These are phyloP conservation scores for Allium cepa DNA, from an alignment of 106 monocot genomes.

Conservation along the genomic window DNA sequence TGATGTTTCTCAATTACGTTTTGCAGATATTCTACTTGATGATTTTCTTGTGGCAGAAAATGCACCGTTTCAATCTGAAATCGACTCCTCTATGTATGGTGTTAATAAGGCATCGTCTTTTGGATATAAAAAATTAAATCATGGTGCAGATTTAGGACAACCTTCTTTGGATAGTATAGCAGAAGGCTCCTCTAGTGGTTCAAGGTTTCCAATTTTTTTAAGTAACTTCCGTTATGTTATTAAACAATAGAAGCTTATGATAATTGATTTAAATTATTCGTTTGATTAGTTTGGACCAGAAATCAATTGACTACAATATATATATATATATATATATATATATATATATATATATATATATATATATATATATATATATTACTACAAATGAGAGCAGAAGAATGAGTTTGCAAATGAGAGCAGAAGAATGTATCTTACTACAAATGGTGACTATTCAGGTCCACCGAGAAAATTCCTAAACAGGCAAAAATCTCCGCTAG, in stretches of 20 bases:
- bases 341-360: too few relatives aligned
- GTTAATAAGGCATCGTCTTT: slow-evolving; percentile 16
- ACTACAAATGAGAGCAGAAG: too few relatives aligned
- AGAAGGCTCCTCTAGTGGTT: slow-evolving; percentile 25
- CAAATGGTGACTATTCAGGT: too few relatives aligned
- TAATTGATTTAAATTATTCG: slow-evolving; percentile 1
- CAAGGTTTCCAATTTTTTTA: slow-evolving; percentile 27
- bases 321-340: too few relatives aligned
- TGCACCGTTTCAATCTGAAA: slow-evolving; percentile 68
- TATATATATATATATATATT: too few relatives aligned
- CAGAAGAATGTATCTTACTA: too few relatives aligned
- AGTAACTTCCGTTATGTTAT: slow-evolving; percentile 3
- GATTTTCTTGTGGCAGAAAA: slow-evolving; percentile 90
- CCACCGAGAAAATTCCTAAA: too few relatives aligned
- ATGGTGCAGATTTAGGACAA: slow-evolving; percentile 13
- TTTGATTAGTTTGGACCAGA: slow-evolving; percentile 57
- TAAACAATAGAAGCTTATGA: neutral
- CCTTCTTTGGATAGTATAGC: slow-evolving; percentile 21
- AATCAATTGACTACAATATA: too few relatives aligned
- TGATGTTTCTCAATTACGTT: neutral
- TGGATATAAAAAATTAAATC: slow-evolving; percentile 23
- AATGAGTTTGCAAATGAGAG: too few relatives aligned
- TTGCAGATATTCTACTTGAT: slow-evolving; percentile 74
- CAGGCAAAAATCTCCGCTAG: too few relatives aligned
- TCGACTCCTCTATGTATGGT: slow-evolving; percentile 42